Evolutionary conservation across 495 filamentous ascomycete genomes (phyloP).

Genomic region (Hyphodiscus hymeniophilus): DNA sequence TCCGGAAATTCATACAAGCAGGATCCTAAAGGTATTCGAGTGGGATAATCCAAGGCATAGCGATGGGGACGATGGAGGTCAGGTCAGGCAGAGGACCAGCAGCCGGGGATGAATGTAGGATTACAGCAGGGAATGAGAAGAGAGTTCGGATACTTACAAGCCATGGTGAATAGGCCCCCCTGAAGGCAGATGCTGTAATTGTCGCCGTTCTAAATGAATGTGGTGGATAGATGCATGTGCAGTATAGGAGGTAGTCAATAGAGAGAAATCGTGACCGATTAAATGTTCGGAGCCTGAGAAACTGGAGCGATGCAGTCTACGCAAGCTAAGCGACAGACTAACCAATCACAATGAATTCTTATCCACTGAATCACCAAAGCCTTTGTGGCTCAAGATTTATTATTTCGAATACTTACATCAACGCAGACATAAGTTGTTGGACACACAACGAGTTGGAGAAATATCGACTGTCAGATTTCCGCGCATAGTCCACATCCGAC

Average conservation of each 20-base stretch:
- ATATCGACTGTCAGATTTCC: not conserved
- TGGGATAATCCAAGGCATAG: conserved; percentile 11
- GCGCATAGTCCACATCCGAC: too few species aligned
- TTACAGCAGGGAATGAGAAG: conserved; percentile 1
- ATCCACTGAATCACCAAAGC: not conserved
- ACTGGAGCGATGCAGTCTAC: too few species aligned
- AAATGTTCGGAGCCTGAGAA: too few species aligned
- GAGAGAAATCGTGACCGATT: too few species aligned
- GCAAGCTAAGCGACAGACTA: too few species aligned
- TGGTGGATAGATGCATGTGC: conserved; percentile 3
- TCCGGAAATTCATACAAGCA: not conserved
- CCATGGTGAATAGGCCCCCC: conserved; percentile 29
- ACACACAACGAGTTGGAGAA: too few species aligned
- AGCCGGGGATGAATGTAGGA: conserved; percentile 11
- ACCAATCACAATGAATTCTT: too few species aligned
- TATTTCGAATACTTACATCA: not conserved
- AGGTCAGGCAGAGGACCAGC: conserved; percentile 11
- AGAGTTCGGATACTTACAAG: conserved; percentile 31
- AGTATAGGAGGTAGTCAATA: too few species aligned
- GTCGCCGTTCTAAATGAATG: conserved; percentile 13
- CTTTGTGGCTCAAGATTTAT: too few species aligned
- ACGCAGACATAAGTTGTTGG: not conserved
- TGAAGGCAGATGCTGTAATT: conserved; percentile 15
- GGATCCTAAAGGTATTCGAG: not conserved
- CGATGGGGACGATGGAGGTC: conserved; percentile 9